Base-by-base conservation (phyloP, 1,139 yeast genomes). In the Pichia cactophila region DNA sequence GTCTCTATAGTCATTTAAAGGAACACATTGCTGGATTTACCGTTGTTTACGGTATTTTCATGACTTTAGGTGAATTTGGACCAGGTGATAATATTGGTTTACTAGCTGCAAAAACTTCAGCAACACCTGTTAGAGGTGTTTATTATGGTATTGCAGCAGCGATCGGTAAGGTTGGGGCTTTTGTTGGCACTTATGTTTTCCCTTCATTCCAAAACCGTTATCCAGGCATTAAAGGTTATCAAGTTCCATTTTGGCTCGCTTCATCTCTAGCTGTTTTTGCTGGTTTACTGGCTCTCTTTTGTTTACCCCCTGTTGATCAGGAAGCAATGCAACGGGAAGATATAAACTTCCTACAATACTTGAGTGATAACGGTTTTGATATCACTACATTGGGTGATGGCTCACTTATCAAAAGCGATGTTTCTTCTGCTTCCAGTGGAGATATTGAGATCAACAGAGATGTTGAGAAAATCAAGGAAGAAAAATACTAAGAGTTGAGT, bases 91-190 rank as follows among this genome's bases (percentile, higher is more conserved):
- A 86, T 67, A 83, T 86, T 65, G 97, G 97, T 58, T 70, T 86
- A 52, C 73, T 90, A 54, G 95, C 96, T 29, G 78, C 96, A 40
- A 89, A 89, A 69, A 84, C 95, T 33, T 77, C 83, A 47, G 86
- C 96, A 42, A 84, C 96, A 16, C 81, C 95, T 29, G 77, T 89
- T 50, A 81, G 97, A 70, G 97, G 97, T 53, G 86, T 84, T 61
- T 86, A 86, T 69, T 90, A 90, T 65, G 94, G 94, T 58, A 75
- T 88, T 58, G 92, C 95, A 44, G 96, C 97, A 51, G 96, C 96
- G 31, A 61, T 81, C 49, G 97, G 96, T 61, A 89, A 89, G 67
- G 73, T 88, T 54, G 97, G 97, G 62, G 96, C 96, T 1, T 89
- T 88, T 63, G 88, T 83, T 33, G 97, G 97, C 52, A 82, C 94